Evolutionary conservation across 2,329 filamentous ascomycete genomes (phyloP), one percentile per base, ranked within the genome.

Genomic region (Colletotrichum phormii): DNA sequence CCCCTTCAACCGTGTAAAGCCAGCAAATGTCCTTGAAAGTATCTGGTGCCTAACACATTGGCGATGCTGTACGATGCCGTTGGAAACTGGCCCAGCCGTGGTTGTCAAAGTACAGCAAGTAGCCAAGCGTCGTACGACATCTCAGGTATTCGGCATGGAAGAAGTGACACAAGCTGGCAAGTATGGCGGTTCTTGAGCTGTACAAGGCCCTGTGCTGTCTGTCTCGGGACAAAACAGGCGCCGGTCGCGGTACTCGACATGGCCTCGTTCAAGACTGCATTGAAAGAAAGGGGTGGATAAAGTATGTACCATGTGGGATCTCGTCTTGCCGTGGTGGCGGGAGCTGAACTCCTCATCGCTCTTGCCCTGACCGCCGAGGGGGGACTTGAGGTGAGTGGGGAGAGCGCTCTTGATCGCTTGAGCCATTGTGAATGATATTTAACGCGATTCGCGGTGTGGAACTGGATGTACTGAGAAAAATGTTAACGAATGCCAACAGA

Each of bases 241-340:
- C 67, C 26, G 22, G 46, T 33, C 54, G 24, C 49, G 22, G 26
- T 8, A 46, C 18, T 22, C 54, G n/a, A 33, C 13, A 26, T 37
- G 35, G 63, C 46, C 42, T 53, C 46, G 9, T 33, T 55, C 24
- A 35, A 31, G 26, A 7, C 49, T 46, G 42, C 42, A 54, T 54
- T 37, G 8, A 22, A n/a, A 53, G 35, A 31, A 24, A 13, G 33
- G 57, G 57, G 22, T 51, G 75, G 68, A 46, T 60, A 64, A 12
- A 55, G 54, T 71, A 91, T 93, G 90, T 85, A 93, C 93, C 91
- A 95, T 94, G 85, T 95, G 93, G 74, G 93, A 95, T 83, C 93
- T 92, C 77, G 93, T 93, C 90, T 95, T 95, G 86, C 93, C 93
- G 84, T 95, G 93, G 82, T 94, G 94, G 82, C 92, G 91, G 77